A percentile compares a stretch with the other conserved stretches of the same genome.
Conservation (phyloP, 768 basidiomycete genomes). For the Lyophyllum semitale region DNA sequence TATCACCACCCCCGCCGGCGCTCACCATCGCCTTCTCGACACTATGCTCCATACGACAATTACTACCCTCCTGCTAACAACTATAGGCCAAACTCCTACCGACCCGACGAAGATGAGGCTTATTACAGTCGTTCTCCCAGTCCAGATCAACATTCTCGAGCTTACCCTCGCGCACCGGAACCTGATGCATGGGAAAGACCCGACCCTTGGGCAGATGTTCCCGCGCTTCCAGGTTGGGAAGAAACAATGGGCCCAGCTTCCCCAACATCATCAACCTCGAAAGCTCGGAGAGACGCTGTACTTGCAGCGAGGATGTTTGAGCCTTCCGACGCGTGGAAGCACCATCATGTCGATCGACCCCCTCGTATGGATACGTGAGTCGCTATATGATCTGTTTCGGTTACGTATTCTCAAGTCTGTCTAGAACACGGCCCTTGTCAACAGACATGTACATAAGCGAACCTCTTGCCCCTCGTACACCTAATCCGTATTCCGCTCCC, state of each 20-base stretch:
- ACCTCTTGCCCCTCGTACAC: slow-evolving; percentile 16
- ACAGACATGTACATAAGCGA: slow-evolving; percentile 36
- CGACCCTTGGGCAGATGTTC: slow-evolving; percentile 39
- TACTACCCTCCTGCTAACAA: slow-evolving; percentile 40
- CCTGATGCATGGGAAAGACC: slow-evolving; percentile 48
- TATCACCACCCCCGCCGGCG: slow-evolving; percentile 39
- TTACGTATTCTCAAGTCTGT: background rate
- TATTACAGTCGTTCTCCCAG: slow-evolving; percentile 52
- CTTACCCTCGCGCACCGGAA: slow-evolving; percentile 37
- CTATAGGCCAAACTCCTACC: slow-evolving; percentile 19
- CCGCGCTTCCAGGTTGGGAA: slow-evolving; percentile 34
- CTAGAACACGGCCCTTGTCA: slow-evolving; percentile 7
- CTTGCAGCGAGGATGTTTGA: slow-evolving; percentile 61
- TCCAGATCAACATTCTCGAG: slow-evolving; percentile 48
- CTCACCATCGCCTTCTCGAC: slow-evolving; percentile 50
- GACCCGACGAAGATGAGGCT: slow-evolving; percentile 21
- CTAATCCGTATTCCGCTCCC: slow-evolving; percentile 14
- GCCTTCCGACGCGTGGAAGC: slow-evolving; percentile 73
- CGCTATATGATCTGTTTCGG: background rate
- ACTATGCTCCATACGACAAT: slow-evolving; percentile 48
- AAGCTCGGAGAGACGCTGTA: slow-evolving; percentile 32
- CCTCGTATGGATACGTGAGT: slow-evolving; percentile 43
- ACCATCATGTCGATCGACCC: slow-evolving; percentile 49
- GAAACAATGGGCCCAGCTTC: slow-evolving; percentile 44
- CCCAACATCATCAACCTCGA: slow-evolving; percentile 30